Conservation (phyloP, 2,329 filamentous ascomycete species). For the Phyllachora maydis region DNA sequence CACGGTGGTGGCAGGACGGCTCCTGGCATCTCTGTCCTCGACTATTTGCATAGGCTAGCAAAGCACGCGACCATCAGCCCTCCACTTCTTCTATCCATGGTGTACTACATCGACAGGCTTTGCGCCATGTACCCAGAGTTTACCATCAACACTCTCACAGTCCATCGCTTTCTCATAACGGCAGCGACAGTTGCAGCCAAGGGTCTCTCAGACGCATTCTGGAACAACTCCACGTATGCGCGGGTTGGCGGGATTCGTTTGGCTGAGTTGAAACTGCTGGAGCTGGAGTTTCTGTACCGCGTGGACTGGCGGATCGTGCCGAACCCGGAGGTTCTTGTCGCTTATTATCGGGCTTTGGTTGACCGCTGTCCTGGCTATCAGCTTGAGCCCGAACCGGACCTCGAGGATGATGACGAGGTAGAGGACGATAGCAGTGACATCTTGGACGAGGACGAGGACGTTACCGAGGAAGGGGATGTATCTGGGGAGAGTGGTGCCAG, state of each 20-base stretch:
- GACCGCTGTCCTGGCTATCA: slow-evolving; percentile 37
- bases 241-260: slow-evolving; percentile 83
- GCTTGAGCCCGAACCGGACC: slow-evolving; percentile 20
- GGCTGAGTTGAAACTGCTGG: slow-evolving; percentile 72
- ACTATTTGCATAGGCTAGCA: slow-evolving; percentile 83
- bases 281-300: slow-evolving; percentile 79
- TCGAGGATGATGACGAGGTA: too few species aligned
- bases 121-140: slow-evolving; percentile 87
- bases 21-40: slow-evolving; percentile 81
- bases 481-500: too few species aligned
- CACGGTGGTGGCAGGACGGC: slow-evolving; percentile 37
- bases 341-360: slow-evolving; percentile 81
- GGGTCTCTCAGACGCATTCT: slow-evolving; percentile 88
- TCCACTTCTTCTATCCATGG: slow-evolving; percentile 91
- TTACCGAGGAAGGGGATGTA: too few species aligned
- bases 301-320: slow-evolving; percentile 97
- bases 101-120: slow-evolving; percentile 93
- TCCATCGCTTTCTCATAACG: slow-evolving; percentile 92
- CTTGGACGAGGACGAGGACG: slow-evolving; percentile 13
- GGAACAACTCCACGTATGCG: slow-evolving; percentile 95
- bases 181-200: slow-evolving; percentile 92
- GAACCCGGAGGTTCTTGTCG: slow-evolving; percentile 77
- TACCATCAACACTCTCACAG: slow-evolving; percentile 87
- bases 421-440: slow-evolving; percentile 12
- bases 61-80: slow-evolving; percentile 87